Base-by-base conservation (phyloP, 2,329 filamentous ascomycete genomes). In the Trichoderma koningii region DNA sequence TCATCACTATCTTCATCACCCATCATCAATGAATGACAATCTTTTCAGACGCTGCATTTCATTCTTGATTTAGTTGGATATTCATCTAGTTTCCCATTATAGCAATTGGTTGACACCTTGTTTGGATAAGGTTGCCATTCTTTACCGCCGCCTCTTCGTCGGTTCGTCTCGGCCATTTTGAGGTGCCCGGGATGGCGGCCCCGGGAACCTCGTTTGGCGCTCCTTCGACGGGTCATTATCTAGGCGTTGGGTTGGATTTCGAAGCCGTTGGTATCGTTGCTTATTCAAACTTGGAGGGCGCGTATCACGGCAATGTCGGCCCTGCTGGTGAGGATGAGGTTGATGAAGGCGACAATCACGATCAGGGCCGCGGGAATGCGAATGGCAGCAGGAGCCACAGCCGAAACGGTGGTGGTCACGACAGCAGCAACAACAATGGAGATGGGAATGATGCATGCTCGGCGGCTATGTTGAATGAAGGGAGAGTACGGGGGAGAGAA, bases 271-370 rank as follows among this genome's bases (percentile, higher is more conserved):
- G 50, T 2, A 60, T 60, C 12, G 59, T 51, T 44, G 59, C 42
- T 17, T 72, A 71, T 21, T 65, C 67, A 7, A 50, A 42, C 10
- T 56, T 72, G 9, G 70, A 68, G 51, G 66, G 68, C 19, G 51
- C 66, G 3, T 73, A 72, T 56, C 69, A 67, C 7, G 53, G 63
- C 23, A 51, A 63, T 14, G 34, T 41, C 30, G 14, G 23, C 7
- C 28, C 42, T 17, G 38, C 21, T 38, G 60, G 3, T 19, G 34
- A 21, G 42, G 57, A 7, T 61, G 28, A 2, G 34, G 26, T 6
- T n/a, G 28, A 7, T 38, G 55, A 3, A 26, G 52, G 4, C 41
- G 51, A 19, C 26, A 28, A 21, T 21, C 42, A 19, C 26, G 42
- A 21, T 21, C 42, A 19, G n/a, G 50, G 26, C 50, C n/a, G 30